Evolutionary conservation across 1,139 yeast genomes (phyloP).

Genomic region (Zygotorulaspora mrakii): DNA sequence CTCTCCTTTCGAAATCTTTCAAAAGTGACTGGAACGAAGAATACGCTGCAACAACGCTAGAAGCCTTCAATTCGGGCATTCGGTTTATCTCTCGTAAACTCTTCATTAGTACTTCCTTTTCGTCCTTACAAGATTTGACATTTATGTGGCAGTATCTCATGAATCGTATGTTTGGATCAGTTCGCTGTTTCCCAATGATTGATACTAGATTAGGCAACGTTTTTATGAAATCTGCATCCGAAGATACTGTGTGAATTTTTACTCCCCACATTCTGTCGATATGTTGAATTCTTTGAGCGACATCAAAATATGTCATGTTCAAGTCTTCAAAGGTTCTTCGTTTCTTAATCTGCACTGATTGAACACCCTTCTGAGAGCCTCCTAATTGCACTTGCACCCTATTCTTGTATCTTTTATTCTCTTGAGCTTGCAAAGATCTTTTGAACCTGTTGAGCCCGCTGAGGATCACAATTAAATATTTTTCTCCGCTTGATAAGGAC

Average conservation of each 20-base stretch:
- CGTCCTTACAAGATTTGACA: slow-evolving; percentile 52
- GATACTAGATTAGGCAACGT: slow-evolving; percentile 58
- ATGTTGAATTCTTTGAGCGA: slow-evolving; percentile 26
- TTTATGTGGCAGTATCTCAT: slow-evolving; percentile 50
- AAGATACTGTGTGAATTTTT: slow-evolving; percentile 23
- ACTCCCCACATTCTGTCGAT: slow-evolving; percentile 31
- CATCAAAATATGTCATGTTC: slow-evolving; percentile 20
- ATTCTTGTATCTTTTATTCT: slow-evolving; percentile 46
- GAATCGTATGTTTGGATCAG: slow-evolving; percentile 55
- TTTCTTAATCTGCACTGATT: slow-evolving; percentile 16
- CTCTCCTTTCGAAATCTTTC: slow-evolving; percentile 33
- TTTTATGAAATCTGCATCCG: slow-evolving; percentile 46
- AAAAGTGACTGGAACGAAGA: slow-evolving; percentile 42
- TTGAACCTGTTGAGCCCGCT: slow-evolving; percentile 49
- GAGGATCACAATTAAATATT: slow-evolving; percentile 43
- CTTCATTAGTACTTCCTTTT: slow-evolving; percentile 46
- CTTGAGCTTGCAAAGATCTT: slow-evolving; percentile 43
- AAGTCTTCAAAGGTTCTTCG: slow-evolving; percentile 21
- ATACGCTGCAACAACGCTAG: slow-evolving; percentile 38
- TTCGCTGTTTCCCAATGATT: slow-evolving; percentile 50
- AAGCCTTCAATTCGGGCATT: slow-evolving; percentile 46
- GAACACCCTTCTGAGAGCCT: slow-evolving; percentile 29
- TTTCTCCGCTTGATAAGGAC: slow-evolving; percentile 28
- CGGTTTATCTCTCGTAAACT: slow-evolving; percentile 53
- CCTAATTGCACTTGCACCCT: slow-evolving; percentile 35